phyloP scores from a whole-genome alignment of 1,284 basidiomycete species.

The Laetiporus sulphureus region DNA sequence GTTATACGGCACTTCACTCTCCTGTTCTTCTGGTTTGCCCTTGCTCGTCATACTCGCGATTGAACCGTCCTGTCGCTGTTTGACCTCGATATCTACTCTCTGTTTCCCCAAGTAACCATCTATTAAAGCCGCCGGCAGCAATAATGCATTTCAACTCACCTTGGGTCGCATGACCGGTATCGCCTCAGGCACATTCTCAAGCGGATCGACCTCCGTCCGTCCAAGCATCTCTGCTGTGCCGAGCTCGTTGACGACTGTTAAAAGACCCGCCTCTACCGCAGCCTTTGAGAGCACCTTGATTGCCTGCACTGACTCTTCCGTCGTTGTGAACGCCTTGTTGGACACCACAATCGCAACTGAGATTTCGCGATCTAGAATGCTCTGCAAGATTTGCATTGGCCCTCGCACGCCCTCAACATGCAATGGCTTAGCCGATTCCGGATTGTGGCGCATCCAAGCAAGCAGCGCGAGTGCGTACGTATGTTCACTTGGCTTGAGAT shows the following conservation, averaged over 20 bases:
- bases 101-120: conserved; percentile 7
- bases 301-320: conserved; percentile 48
- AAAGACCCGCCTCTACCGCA: conserved; percentile 49
- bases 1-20: conserved; percentile 61
- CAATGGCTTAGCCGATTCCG: conserved; percentile 24
- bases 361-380: conserved; percentile 44
- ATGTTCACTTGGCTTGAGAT: conserved; percentile 42
- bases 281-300: conserved; percentile 51
- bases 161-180: conserved; percentile 37
- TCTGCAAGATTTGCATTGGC: conserved; percentile 37
- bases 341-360: conserved; percentile 47
- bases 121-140: too few relatives aligned
- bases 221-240: conserved; percentile 46
- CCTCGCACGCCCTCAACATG: conserved; percentile 8
- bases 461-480: conserved; percentile 67
- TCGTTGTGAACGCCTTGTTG: conserved; percentile 46
- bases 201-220: conserved; percentile 32
- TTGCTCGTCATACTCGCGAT: conserved; percentile 14
- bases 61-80: conserved; percentile 13
- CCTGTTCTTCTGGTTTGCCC: background rate
- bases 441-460: conserved; percentile 41
- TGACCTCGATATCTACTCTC: conserved; percentile 14
- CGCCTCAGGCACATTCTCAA: conserved; percentile 52
- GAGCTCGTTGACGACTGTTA: conserved; percentile 47
- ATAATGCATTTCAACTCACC: conserved; percentile 17